Base-by-base conservation (phyloP, 768 basidiomycete species). In the Hebeloma cylindrosporum region DNA sequence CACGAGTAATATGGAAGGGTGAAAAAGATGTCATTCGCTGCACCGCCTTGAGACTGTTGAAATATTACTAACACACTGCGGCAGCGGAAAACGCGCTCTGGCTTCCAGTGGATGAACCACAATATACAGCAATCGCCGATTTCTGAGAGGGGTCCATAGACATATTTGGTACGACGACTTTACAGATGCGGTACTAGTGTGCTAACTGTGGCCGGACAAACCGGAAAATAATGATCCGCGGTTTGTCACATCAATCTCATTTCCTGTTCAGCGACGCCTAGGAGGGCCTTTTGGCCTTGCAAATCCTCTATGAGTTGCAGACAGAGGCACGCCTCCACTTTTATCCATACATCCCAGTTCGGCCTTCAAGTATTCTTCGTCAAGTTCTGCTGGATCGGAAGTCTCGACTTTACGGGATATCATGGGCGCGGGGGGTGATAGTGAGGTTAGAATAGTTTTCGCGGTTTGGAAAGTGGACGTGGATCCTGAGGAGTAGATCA, bases 401-500 rank as follows among this genome's bases (percentile, higher is more conserved):
- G 89, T 94, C 60, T 95, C 89, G 42, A 94, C 72, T 71, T 80
- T 94, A 57, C 78, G 76, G 13, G 77, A 54, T 2, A 74, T 71
- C 9, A 82, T 48, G 17, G 54, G 48, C 7, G 72, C 65, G 20
- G 67, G 68, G 13, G 71, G 67, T 21, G 67, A 67, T 38, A 64
- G 66, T 10, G 65, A 73, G 39, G 66, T 65, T 49, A 80, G 70
- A 2, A 84, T 58, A 4, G 64, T 66, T 49, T 82, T 82, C 23
- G 78, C 81, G 6, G 76, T 66, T 39, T 73, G 70, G 56, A 78
- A 84, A 5, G 85, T 73, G 14, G 76, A 63, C 7, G 72, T 55
- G 8, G 79, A 78, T 7, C 81, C 83, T 2, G 85, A 83, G 0
- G 92, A 90, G 66, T 94, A 95, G 26, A 96, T 60, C 89, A 98